These are phyloP conservation scores for Acanthamoeba healyi DNA, from an alignment of 208 protist genomes.

Conservation along the genomic window DNA sequence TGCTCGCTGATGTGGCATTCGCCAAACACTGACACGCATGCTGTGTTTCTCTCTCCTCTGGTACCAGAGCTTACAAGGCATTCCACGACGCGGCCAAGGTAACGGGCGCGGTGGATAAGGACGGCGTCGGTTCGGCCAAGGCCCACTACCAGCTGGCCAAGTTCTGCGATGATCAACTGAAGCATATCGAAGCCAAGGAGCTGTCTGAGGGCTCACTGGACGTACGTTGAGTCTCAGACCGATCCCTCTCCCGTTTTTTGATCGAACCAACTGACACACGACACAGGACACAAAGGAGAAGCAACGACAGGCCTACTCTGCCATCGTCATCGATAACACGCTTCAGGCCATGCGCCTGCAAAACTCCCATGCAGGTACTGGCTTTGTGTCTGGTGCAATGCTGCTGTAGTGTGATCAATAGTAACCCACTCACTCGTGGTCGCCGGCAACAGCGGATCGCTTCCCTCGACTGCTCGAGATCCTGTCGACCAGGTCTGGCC, in stretches of 20 bases:
- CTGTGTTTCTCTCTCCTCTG: not conserved
- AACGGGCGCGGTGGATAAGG: not conserved
- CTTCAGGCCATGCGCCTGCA: conserved; percentile 82
- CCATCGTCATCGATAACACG: conserved; percentile 75
- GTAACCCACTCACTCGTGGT: not conserved
- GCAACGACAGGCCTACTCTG: conserved; percentile 51
- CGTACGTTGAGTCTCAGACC: not conserved
- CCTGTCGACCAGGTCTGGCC: conserved; percentile 30
- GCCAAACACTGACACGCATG: not conserved
- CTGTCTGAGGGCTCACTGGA: not conserved
- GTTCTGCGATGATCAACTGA: conserved; percentile 87
- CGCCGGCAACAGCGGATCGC: conserved; percentile 65
- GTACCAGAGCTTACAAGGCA: conserved; percentile 46
- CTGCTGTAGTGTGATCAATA: not conserved
- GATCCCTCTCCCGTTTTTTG: not conserved
- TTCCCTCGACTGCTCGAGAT: conserved; percentile 90
- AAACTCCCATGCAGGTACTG: conserved; percentile 21
- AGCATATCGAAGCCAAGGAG: conserved; percentile 56
- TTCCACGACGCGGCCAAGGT: conserved; percentile 66
- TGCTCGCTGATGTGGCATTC: no score
- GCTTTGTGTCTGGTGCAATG: not conserved
- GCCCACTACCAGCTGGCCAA: conserved; percentile 84
- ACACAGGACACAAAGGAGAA: conserved; percentile 68
- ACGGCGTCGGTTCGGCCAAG: conserved; percentile 69
- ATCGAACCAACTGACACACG: not conserved